These are phyloP conservation scores for Aspergillus pseudonomiae DNA, from an alignment of 2,329 filamentous ascomycete genomes.

Conservation along the genomic window DNA sequence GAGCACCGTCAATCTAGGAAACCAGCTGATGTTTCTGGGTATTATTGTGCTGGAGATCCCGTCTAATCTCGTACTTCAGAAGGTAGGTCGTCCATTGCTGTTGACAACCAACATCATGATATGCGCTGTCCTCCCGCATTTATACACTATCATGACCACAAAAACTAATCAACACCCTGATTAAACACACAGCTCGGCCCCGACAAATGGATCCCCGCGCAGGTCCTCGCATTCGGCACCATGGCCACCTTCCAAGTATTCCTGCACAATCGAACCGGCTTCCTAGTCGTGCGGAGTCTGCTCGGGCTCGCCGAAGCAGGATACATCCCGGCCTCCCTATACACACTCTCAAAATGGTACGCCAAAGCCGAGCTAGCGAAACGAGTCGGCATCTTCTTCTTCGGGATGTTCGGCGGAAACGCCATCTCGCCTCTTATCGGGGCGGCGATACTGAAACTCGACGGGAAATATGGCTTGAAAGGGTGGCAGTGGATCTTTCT, in stretches of 20 bases:
- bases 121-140: fast-evolving
- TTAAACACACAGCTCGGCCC: constrained; percentile 41
- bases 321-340: constrained; percentile 57
- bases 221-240: constrained; percentile 54
- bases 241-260: constrained; percentile 52
- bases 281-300: constrained; percentile 48
- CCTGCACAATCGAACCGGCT: constrained; percentile 48
- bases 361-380: constrained; percentile 50
- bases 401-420: constrained; percentile 57
- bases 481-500: constrained; percentile 59
- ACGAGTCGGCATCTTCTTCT: constrained; percentile 55
- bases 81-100: constrained; percentile 9
- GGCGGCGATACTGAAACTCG: constrained; percentile 52
- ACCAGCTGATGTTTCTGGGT: constrained; percentile 57
- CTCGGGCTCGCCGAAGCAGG: constrained; percentile 56
- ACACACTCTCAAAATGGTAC: constrained; percentile 58
- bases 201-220: constrained; percentile 53
- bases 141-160: background rate
- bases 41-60: constrained; percentile 57
- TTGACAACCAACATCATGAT: background rate
- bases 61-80: constrained; percentile 48
- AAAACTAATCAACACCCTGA: background rate
- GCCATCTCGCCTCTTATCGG: constrained; percentile 54
- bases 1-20: constrained; percentile 55
- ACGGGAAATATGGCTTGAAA: constrained; percentile 43